Conservation (phyloP, 352 stramenopile genomes). For the Pythium grandisporangium region DNA sequence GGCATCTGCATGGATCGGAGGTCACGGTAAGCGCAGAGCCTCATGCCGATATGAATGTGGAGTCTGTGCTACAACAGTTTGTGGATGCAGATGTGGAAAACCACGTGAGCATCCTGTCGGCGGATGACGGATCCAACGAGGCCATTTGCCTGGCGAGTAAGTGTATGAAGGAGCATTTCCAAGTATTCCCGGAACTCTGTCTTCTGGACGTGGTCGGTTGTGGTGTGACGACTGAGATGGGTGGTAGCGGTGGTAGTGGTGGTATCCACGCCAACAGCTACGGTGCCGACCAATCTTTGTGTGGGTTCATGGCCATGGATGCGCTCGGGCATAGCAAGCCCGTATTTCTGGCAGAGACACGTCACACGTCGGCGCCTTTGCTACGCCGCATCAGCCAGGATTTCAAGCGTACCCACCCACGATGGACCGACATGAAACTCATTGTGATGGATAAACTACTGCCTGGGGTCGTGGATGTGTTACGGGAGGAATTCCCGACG, state of each 20-base stretch:
- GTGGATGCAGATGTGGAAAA: slow-evolving; percentile 66
- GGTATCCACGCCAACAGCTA: no score
- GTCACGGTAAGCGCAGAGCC: background rate
- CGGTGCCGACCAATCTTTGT: no score
- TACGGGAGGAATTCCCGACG: slow-evolving; percentile 46
- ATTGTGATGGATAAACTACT: slow-evolving; percentile 56
- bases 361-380: slow-evolving; percentile 33
- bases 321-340: slow-evolving; percentile 54
- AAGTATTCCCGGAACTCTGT: slow-evolving; percentile 49
- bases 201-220: slow-evolving; percentile 41
- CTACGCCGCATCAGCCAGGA: slow-evolving; percentile 57
- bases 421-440: slow-evolving; percentile 49
- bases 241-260: slow-evolving; percentile 37
- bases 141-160: slow-evolving; percentile 65
- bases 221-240: slow-evolving; percentile 15
- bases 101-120: slow-evolving; percentile 64
- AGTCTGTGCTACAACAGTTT: slow-evolving; percentile 53
- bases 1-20: no score
- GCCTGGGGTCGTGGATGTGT: slow-evolving; percentile 40
- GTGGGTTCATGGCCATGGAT: slow-evolving; percentile 65
- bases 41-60: slow-evolving; percentile 17
- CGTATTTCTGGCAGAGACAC: slow-evolving; percentile 45
- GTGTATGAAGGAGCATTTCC: slow-evolving; percentile 62
- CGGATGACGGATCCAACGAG: slow-evolving; percentile 62
- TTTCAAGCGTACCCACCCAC: slow-evolving; percentile 65